Evolutionary conservation across 1,284 basidiomycete species (phyloP).

Genomic region (Pseudozyma hubeiensis): DNA sequence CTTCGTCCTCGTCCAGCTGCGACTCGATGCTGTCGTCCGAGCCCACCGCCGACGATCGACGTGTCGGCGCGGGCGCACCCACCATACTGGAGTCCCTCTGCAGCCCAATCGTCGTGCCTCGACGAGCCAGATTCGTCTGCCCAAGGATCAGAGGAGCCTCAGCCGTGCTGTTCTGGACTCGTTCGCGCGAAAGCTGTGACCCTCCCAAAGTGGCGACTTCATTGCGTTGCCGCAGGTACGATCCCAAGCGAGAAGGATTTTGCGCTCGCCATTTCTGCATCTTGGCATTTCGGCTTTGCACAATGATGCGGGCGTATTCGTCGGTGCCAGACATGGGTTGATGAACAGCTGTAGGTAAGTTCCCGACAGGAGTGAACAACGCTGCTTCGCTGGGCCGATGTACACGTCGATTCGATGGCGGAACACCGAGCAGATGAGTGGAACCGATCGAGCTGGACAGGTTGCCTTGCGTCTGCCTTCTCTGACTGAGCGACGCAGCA

Average conservation of each 20-base stretch:
- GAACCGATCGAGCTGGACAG: slow-evolving; percentile 46
- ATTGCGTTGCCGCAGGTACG: slow-evolving; percentile 9
- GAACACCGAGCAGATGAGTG: slow-evolving; percentile 32
- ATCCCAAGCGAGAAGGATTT: slow-evolving; percentile 30
- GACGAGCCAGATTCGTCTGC: slow-evolving; percentile 36
- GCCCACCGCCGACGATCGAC: slow-evolving; percentile 41
- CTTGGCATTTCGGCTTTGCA: slow-evolving; percentile 73
- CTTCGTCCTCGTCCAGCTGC: slow-evolving; percentile 49
- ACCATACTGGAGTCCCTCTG: slow-evolving; percentile 18
- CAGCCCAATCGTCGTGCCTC: slow-evolving; percentile 50
- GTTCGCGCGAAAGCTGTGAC: slow-evolving; percentile 11
- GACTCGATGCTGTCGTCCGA: slow-evolving; percentile 52
- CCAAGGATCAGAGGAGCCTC: slow-evolving; percentile 14
- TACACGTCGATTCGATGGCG: slow-evolving; percentile 18
- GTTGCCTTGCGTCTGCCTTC: slow-evolving; percentile 31
- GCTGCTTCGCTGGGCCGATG: slow-evolving; percentile 37
- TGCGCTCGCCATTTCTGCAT: slow-evolving; percentile 72
- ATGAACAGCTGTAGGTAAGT: slow-evolving; percentile 21
- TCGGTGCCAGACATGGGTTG: slow-evolving; percentile 67
- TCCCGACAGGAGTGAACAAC: slow-evolving; percentile 29
- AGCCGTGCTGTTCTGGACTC: slow-evolving; percentile 2
- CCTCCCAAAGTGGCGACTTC: slow-evolving; percentile 9
- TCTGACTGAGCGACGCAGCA: slow-evolving; percentile 17
- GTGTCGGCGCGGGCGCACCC: slow-evolving; percentile 23
- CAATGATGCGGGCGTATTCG: slow-evolving; percentile 73